A percentile compares a stretch with the other conserved stretches of the same genome.
These are phyloP conservation scores for Chloranthus sessilifolius DNA, from an alignment of 164 flowering plant species.

Conservation along the genomic window DNA sequence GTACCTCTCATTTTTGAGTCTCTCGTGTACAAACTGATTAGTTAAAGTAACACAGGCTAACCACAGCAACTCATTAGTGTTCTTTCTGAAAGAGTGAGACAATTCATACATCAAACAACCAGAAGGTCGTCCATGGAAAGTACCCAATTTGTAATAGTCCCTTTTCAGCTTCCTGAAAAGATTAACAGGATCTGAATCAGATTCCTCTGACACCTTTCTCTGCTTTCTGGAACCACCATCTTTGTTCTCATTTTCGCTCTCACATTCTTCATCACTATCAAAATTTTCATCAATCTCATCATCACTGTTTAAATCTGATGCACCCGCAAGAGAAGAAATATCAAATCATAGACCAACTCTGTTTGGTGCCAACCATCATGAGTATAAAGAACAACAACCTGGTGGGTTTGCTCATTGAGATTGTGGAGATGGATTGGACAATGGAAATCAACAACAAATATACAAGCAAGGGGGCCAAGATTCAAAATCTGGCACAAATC, in stretches of 20 bases:
- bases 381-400: slow-evolving; percentile 68
- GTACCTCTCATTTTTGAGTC: slow-evolving; percentile 86
- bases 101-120: slow-evolving; percentile 90
- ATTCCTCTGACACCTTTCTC: slow-evolving; percentile 32
- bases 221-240: slow-evolving; percentile 40
- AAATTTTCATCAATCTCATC: slow-evolving; percentile 47
- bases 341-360: slow-evolving; percentile 77
- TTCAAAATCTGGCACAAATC: slow-evolving; percentile 49
- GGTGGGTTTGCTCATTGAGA: slow-evolving; percentile 52
- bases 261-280: slow-evolving; percentile 31
- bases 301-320: slow-evolving; percentile 51
- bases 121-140: slow-evolving; percentile 91
- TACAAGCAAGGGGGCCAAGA: slow-evolving; percentile 48
- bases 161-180: slow-evolving; percentile 53
- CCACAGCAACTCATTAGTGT: slow-evolving; percentile 90
- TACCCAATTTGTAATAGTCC: slow-evolving; percentile 77
- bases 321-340: slow-evolving; percentile 63
- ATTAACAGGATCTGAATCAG: slow-evolving; percentile 46
- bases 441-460: slow-evolving; percentile 87
- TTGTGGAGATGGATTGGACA: slow-evolving; percentile 90
- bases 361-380: slow-evolving; percentile 73
- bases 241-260: slow-evolving; percentile 42
- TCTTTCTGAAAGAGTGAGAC: slow-evolving; percentile 68
- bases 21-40: slow-evolving; percentile 91
- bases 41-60: slow-evolving; percentile 92